Conservation (phyloP, 1,284 basidiomycete species). For the Ustilago curta region DNA sequence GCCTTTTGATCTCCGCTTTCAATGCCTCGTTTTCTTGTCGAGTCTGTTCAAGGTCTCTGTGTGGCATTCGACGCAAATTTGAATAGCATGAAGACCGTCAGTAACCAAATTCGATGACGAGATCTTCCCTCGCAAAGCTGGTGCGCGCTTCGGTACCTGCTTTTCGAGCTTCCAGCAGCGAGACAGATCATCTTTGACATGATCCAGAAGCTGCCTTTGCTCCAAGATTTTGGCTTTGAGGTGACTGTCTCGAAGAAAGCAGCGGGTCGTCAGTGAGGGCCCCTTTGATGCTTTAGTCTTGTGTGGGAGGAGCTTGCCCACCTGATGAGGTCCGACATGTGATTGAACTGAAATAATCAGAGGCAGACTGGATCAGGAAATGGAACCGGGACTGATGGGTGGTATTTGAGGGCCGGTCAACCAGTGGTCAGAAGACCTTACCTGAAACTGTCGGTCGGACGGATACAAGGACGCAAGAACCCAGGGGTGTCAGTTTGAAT, state of each 20-base stretch:
- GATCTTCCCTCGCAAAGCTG: too few species aligned
- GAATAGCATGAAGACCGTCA: too few species aligned
- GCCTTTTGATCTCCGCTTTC: constrained; percentile 15
- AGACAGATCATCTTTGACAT: constrained; percentile 25
- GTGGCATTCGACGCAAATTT: too few species aligned
- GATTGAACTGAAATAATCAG: constrained; percentile 20
- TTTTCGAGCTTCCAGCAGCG: constrained; percentile 11
- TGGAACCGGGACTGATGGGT: too few species aligned
- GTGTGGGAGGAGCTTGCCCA: constrained; percentile 6
- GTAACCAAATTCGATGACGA: too few species aligned
- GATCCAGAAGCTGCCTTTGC: constrained; percentile 39
- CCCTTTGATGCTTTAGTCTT: neutral
- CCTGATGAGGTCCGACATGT: constrained; percentile 40
- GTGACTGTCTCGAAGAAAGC: constrained; percentile 14
- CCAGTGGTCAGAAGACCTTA: constrained; percentile 1
- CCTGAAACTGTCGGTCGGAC: constrained; percentile 33
- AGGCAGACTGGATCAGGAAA: neutral
- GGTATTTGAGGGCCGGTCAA: too few species aligned
- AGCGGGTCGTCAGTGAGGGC: neutral
- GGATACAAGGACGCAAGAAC: neutral
- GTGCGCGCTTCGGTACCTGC: constrained; percentile 6
- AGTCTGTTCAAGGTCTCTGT: constrained; percentile 23
- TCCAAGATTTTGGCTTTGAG: constrained; percentile 27
- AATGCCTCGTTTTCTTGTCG: constrained; percentile 20
- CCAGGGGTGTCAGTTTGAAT: neutral